Percentiles rank a stretch among this genome's conserved stretches.
Evolutionary conservation across 208 protist genomes (phyloP).

Genomic region (Wallacemonas sp.): DNA sequence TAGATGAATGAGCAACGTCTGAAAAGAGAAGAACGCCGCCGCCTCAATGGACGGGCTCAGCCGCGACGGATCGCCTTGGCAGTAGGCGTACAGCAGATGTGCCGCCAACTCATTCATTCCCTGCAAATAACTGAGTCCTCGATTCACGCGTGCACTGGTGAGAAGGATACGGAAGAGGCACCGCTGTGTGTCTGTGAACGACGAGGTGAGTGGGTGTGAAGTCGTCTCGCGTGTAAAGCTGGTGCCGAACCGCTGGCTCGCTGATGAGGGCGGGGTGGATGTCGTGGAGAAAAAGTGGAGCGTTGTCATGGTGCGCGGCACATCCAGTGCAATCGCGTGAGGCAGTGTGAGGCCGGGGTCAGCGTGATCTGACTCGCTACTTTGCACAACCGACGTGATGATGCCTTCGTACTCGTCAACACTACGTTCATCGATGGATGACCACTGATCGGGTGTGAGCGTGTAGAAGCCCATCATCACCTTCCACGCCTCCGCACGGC

Average conservation of each 20-base stretch:
- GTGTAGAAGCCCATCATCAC: constrained; percentile 76
- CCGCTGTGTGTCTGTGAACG: constrained; percentile 53
- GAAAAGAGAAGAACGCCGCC: constrained; percentile 79
- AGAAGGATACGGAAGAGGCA: constrained; percentile 68
- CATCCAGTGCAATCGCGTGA: constrained; percentile 66
- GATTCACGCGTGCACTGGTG: constrained; percentile 60
- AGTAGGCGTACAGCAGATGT: constrained; percentile 72
- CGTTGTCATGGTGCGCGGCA: constrained; percentile 79
- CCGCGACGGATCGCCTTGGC: constrained; percentile 22
- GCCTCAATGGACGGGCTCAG: constrained; percentile 43
- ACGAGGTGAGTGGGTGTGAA: background rate
- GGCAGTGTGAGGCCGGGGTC: constrained; percentile 2
- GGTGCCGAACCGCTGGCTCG: background rate
- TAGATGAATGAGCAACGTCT: constrained; percentile 62
- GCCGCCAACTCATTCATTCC: constrained; percentile 85
- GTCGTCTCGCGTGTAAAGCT: background rate
- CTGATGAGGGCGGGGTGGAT: background rate
- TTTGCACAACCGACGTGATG: constrained; percentile 14
- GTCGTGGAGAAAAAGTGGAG: constrained; percentile 70
- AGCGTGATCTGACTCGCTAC: constrained; percentile 24
- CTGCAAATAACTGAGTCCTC: constrained; percentile 76
- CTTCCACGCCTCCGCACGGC: constrained; percentile 58
- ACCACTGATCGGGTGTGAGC: constrained; percentile 22
- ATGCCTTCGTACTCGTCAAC: constrained; percentile 42
- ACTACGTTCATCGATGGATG: constrained; percentile 20